These are phyloP conservation scores for Diversispora epigaea DNA, from an alignment of 192 early-diverging fungal genomes.

Conservation along the genomic window DNA sequence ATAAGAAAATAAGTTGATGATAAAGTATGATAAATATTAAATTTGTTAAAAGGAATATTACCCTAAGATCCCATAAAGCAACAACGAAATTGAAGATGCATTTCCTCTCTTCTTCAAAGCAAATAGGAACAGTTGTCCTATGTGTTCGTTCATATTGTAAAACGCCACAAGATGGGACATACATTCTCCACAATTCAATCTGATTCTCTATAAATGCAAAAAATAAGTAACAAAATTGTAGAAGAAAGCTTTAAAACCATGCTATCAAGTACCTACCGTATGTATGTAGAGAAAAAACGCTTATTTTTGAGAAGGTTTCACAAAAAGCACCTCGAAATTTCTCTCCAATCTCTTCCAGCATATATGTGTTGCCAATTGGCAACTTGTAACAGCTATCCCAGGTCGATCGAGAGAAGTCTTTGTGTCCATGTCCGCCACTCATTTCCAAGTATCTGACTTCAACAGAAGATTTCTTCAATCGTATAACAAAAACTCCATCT, in stretches of 20 bases:
- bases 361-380: slow-evolving; percentile 16
- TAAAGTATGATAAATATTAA: not conserved
- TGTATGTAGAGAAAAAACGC: slow-evolving; percentile 17
- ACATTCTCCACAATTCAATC: slow-evolving; percentile 27
- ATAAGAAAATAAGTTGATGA: slow-evolving; percentile 25
- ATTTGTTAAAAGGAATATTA: not conserved
- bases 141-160: slow-evolving; percentile 29
- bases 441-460: slow-evolving; percentile 27
- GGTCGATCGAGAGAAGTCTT: slow-evolving; percentile 19
- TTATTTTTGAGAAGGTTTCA: slow-evolving; percentile 25
- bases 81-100: slow-evolving; percentile 25
- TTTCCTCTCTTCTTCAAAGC: slow-evolving; percentile 19
- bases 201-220: slow-evolving; percentile 24
- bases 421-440: slow-evolving; percentile 25
- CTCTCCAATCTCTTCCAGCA: slow-evolving; percentile 30
- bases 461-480: slow-evolving; percentile 14
- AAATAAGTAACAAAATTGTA: not conserved
- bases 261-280: slow-evolving; percentile 14
- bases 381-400: slow-evolving; percentile 30
- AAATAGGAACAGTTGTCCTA: slow-evolving; percentile 14
- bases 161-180: slow-evolving; percentile 14
- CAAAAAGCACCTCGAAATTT: slow-evolving; percentile 16
- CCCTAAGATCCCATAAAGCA: slow-evolving; percentile 26
- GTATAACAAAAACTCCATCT: slow-evolving; percentile 5
- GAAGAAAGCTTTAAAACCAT: slow-evolving; percentile 4